Evolutionary conservation across 805 yeast species (phyloP).

Genomic region (Pichia membranifaciens): DNA sequence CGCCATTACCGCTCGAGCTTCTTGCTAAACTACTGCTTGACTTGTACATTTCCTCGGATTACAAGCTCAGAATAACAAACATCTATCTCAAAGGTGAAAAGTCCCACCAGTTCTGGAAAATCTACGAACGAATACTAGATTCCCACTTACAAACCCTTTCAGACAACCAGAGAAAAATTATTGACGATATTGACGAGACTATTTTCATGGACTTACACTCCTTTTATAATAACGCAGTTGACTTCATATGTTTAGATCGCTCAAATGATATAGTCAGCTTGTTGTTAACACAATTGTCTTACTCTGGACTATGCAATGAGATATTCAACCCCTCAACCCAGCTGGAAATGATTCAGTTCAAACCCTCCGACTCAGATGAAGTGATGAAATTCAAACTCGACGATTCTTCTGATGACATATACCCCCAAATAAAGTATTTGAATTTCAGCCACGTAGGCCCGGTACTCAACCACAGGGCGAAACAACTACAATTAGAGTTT

Average conservation of each 20-base stretch:
- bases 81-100: conserved; percentile 55
- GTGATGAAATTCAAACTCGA: conserved; percentile 22
- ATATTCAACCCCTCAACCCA: conserved; percentile 39
- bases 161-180: conserved; percentile 31
- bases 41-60: conserved; percentile 36
- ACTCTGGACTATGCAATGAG: conserved; percentile 79
- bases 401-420: conserved; percentile 41
- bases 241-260: conserved; percentile 74
- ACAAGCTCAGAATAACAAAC: conserved; percentile 45
- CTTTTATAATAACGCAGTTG: conserved; percentile 44
- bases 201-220: conserved; percentile 30
- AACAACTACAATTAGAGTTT: conserved; percentile 60
- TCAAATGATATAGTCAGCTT: conserved; percentile 69
- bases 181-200: conserved; percentile 31
- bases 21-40: conserved; percentile 46
- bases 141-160: conserved; percentile 26
- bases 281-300: conserved; percentile 69
- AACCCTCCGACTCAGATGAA: neutral
- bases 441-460: conserved; percentile 81
- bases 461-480: conserved; percentile 64
- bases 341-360: neutral
- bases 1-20: conserved; percentile 40
- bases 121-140: conserved; percentile 31
- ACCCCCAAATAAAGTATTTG: conserved; percentile 47
- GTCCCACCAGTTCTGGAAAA: conserved; percentile 43